These are phyloP conservation scores for Teratosphaeria nubilosa DNA, from an alignment of 2,329 filamentous ascomycete species.

Conservation along the genomic window DNA sequence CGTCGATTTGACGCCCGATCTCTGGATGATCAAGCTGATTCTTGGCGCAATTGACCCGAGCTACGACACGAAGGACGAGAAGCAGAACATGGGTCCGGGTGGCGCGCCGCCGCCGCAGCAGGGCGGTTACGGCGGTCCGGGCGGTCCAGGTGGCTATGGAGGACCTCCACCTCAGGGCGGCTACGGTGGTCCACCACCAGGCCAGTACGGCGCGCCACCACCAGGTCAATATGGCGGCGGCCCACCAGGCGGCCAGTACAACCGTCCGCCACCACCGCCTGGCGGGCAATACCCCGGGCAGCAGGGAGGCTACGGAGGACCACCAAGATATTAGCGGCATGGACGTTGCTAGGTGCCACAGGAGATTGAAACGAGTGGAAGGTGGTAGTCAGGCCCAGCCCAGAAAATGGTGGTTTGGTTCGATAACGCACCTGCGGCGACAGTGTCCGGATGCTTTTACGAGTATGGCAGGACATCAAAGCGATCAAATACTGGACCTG, in stretches of 20 bases:
- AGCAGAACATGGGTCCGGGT: slow-evolving; percentile 24
- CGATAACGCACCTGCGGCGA: not conserved
- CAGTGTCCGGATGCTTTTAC: not conserved
- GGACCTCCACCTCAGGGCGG: slow-evolving; percentile 11
- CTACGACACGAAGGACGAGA: slow-evolving; percentile 57
- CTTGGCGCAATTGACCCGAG: slow-evolving; percentile 57
- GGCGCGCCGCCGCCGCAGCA: slow-evolving; percentile 20
- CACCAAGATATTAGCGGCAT: not conserved
- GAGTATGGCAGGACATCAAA: not conserved
- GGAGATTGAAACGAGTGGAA: not conserved
- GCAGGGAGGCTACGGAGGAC: slow-evolving; percentile 1
- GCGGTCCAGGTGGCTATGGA: slow-evolving; percentile 17
- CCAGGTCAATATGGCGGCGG: not conserved
- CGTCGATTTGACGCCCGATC: slow-evolving; percentile 53
- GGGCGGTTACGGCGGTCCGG: slow-evolving; percentile 22
- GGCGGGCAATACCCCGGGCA: not conserved
- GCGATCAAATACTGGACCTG: not conserved
- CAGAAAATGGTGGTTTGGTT: not conserved
- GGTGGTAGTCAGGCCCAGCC: not conserved
- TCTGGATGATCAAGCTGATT: slow-evolving; percentile 58
- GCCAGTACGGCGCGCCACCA: not conserved
- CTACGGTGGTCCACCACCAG: not conserved
- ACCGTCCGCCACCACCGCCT: not conserved
- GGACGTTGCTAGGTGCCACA: not conserved
- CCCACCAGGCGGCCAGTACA: not conserved